phyloP scores from a whole-genome alignment of 2,329 filamentous ascomycete genomes.

The Leptosphaerulina australis region DNA sequence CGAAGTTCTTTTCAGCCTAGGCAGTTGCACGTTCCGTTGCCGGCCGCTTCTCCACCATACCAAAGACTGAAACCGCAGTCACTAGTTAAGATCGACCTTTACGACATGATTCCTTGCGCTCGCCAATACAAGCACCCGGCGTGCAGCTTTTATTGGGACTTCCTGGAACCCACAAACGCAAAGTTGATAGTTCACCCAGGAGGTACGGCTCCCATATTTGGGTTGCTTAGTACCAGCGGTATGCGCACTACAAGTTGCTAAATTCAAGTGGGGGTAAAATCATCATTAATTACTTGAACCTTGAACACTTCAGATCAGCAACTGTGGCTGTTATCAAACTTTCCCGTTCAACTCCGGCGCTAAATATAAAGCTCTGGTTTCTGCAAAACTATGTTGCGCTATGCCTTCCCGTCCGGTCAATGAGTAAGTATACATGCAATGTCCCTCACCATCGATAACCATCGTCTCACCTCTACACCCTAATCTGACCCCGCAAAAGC shows the following conservation, averaged over 20 bases:
- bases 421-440: not conserved
- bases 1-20: not conserved
- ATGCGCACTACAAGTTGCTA: too few relatives aligned
- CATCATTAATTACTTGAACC: too few relatives aligned
- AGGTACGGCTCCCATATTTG: too few relatives aligned
- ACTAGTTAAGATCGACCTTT: slow-evolving; percentile 3
- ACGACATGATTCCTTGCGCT: slow-evolving; percentile 3
- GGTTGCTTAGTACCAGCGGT: too few relatives aligned
- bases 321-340: slow-evolving; percentile 9
- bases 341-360: slow-evolving; percentile 3
- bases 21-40: slow-evolving; percentile 7
- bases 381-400: not conserved
- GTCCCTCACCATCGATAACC: slow-evolving; percentile 1
- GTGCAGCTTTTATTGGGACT: not conserved
- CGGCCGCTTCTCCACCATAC: slow-evolving; percentile 1
- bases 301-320: slow-evolving; percentile 1
- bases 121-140: too few relatives aligned
- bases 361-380: slow-evolving; percentile 7
- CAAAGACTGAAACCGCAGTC: slow-evolving; percentile 1
- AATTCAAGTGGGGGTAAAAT: too few relatives aligned
- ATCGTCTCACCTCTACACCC: not conserved
- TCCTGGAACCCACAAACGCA: not conserved
- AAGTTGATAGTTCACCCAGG: not conserved
- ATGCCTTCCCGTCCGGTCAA: slow-evolving; percentile 11
- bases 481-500: not conserved